Base-by-base conservation (phyloP, 106 monocot species). In the Iris macrosiphon region DNA sequence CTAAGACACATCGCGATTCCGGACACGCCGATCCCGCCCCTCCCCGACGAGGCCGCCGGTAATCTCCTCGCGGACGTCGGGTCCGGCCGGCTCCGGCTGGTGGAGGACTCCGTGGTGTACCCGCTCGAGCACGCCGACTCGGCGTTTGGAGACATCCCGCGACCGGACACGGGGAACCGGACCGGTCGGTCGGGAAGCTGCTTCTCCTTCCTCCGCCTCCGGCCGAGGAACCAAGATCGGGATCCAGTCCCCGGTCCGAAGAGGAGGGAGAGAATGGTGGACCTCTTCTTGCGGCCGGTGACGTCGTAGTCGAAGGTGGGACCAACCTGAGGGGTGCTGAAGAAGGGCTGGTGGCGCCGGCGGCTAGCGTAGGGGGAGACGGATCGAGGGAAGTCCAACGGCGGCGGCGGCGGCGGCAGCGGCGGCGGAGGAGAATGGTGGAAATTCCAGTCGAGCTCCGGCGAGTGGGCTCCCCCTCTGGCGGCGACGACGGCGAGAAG, bases 1-100 rank as follows among this genome's bases (percentile, higher is more conserved):
- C 70, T 80, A 21, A 80, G 60, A 57, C 80, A 80, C 13, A 74
- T 55, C 2, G 61, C 65, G 57, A 80, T 66, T 1, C 74, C 70
- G 2, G 80, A 73, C 7, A 69, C 21, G 7, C 38, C 66, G 2
- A 56, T 38, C 0, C 37, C 49, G 18, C 26, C 26, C 29, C n/a
- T 59, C 13, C 33, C 40, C 24, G 55, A 39, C 23, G 27, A 19
- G 20, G 20, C 1, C 55, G 29, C 15, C 25, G 53, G 15, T 49
- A n/a, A 38, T 24, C 12, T 25, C 31, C 21, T 19, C n/a, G 23
- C 45, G 8, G 33, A 45, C 6, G 33, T 33, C 18, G 30, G 28
- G 2, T 31, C 53, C 15, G 47, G 28, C 16, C 42, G 22, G 26
- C 57, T 21, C 35, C 60, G 23, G 12, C 31, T 62, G 40, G 11